Conservation (phyloP, 129 eudicot species). For the Artemisia tridentata region DNA sequence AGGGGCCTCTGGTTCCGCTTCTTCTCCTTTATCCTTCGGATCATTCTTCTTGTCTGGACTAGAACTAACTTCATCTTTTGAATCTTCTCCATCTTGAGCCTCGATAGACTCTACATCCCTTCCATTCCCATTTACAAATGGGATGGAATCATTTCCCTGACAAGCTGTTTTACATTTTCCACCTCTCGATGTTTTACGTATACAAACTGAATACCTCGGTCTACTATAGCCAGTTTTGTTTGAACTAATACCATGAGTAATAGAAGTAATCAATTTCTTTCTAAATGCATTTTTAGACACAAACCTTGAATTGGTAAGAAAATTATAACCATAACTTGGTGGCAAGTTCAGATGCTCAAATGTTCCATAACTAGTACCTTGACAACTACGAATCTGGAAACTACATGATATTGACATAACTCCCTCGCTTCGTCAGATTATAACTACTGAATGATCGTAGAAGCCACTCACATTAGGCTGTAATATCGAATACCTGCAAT, state of each 20-base stretch:
- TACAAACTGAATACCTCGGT: constrained; percentile 17
- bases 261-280: constrained; percentile 33
- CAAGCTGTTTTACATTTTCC: constrained; percentile 30
- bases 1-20: constrained; percentile 42
- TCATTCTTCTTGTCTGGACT: constrained; percentile 35
- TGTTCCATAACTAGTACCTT: constrained; percentile 43
- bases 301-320: constrained; percentile 34
- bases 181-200: constrained; percentile 31
- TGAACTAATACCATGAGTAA: constrained; percentile 23
- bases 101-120: constrained; percentile 39
- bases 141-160: constrained; percentile 70
- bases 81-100: constrained; percentile 39
- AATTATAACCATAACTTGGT: constrained; percentile 28
- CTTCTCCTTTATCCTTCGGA: constrained; percentile 43
- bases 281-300: constrained; percentile 22
- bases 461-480: constrained; percentile 2
- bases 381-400: constrained; percentile 35
- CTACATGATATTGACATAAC: constrained; percentile 52
- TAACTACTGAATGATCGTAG: constrained; percentile 18
- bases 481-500: too few species aligned
- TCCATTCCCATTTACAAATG: constrained; percentile 45
- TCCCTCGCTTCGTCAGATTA: constrained; percentile 13
- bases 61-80: constrained; percentile 25
- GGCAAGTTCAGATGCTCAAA: constrained; percentile 33
- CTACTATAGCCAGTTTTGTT: constrained; percentile 17